A percentile compares a stretch with the other conserved stretches of the same genome.
These are phyloP conservation scores for Hypomontagnella monticulosa DNA, from an alignment of 495 filamentous ascomycete genomes.

Conservation along the genomic window DNA sequence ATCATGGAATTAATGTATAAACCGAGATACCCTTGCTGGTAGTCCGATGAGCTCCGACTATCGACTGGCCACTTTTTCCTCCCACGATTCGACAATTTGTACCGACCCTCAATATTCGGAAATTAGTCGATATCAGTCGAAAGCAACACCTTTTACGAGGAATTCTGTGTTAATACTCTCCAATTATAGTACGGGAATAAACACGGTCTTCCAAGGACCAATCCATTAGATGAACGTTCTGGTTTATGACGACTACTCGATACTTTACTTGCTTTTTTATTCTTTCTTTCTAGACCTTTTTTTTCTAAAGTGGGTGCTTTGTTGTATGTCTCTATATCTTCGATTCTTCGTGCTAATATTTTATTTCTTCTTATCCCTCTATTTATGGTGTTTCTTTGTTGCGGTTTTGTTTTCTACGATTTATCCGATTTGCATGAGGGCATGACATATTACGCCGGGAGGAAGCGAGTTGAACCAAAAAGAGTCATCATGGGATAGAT, in stretches of 20 bases:
- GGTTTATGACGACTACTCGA: not conserved
- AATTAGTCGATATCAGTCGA: not conserved
- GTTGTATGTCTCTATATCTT: not conserved
- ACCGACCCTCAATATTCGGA: not conserved
- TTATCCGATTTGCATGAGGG: conserved; percentile 26
- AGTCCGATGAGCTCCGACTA: too few species aligned
- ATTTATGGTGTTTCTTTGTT: not conserved
- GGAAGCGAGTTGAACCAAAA: conserved; percentile 20
- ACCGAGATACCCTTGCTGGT: too few species aligned
- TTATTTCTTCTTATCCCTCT: not conserved
- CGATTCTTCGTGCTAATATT: not conserved
- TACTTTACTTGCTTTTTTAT: not conserved
- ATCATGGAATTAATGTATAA: too few species aligned
- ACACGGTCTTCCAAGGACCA: not conserved
- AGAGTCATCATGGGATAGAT: conserved; percentile 15
- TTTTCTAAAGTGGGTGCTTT: not conserved
- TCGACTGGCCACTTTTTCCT: not conserved
- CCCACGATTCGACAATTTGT: not conserved
- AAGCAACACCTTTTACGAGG: not conserved
- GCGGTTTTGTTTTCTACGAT: conserved; percentile 1
- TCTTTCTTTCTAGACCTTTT: not conserved
- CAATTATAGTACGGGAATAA: not conserved
- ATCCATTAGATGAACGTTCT: not conserved
- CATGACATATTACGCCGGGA: conserved; percentile 17
- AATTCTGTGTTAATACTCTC: not conserved